Evolutionary conservation across 1,139 yeast species (phyloP).

Genomic region (Candida freyschussii): DNA sequence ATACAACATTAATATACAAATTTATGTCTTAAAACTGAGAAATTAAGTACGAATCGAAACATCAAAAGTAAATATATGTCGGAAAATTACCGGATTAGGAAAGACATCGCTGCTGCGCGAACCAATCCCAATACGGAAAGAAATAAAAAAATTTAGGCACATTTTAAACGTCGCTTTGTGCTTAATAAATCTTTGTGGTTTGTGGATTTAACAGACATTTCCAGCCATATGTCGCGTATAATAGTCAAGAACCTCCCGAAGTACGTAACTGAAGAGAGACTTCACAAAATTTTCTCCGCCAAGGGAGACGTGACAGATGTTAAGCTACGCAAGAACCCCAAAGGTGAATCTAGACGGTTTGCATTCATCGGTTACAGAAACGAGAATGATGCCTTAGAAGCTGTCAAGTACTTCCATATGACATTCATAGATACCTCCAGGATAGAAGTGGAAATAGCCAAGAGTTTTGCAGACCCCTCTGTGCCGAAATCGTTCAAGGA

Average conservation of each 20-base stretch:
- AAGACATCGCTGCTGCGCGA: too few relatives aligned
- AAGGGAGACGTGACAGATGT: constrained; percentile 75
- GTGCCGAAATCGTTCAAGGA: constrained; percentile 75
- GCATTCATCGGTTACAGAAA: constrained; percentile 86
- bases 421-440: constrained; percentile 81
- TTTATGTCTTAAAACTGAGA: too few relatives aligned
- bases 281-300: constrained; percentile 62
- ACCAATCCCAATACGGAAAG: too few relatives aligned
- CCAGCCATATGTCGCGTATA: constrained; percentile 94
- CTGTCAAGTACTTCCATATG: constrained; percentile 69
- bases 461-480: constrained; percentile 74
- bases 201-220: too few relatives aligned
- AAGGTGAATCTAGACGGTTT: constrained; percentile 87
- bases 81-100: too few relatives aligned
- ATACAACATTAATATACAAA: too few relatives aligned
- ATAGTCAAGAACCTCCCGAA: constrained; percentile 92
- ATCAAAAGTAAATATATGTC: too few relatives aligned
- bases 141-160: too few relatives aligned
- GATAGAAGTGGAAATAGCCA: constrained; percentile 76
- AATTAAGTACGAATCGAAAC: too few relatives aligned
- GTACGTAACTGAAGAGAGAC: constrained; percentile 71
- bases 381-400: constrained; percentile 67
- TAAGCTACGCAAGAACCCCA: constrained; percentile 70
- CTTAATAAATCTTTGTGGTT: too few relatives aligned
- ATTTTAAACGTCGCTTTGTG: too few relatives aligned